These are phyloP conservation scores for Debaryomyces tyrocola DNA, from an alignment of 805 yeast genomes.

Conservation along the genomic window DNA sequence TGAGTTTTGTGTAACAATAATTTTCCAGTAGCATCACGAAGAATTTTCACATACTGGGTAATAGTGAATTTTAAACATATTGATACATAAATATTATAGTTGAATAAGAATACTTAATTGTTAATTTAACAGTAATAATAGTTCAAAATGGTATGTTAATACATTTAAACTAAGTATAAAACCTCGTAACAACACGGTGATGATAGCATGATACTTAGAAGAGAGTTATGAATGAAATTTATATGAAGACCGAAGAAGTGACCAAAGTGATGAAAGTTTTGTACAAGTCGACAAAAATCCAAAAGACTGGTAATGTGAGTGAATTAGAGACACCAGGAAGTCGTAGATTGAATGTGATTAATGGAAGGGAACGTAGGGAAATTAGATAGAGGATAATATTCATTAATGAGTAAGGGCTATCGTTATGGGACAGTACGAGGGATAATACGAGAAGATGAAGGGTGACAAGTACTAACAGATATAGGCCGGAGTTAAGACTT, in stretches of 20 bases:
- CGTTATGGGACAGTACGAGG: no score
- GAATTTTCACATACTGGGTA: neutral
- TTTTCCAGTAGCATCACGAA: neutral
- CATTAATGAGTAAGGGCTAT: no score
- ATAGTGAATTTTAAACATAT: neutral
- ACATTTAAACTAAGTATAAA: neutral
- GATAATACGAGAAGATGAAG: neutral
- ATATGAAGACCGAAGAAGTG: no score
- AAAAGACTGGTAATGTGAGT: no score
- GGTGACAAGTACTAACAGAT: constrained; percentile 6
- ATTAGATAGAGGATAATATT: no score
- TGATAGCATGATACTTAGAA: neutral
- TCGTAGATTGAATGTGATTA: no score
- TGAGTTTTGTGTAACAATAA: neutral
- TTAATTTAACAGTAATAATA: constrained; percentile 6
- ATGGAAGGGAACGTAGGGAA: no score
- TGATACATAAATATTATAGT: neutral
- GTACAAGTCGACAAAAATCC: no score
- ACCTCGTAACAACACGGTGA: no score
- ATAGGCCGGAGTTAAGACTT: constrained; percentile 89
- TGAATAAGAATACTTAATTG: neutral
- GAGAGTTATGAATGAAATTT: neutral
- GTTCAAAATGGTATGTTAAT: constrained; percentile 7
- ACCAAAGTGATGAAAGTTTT: no score
- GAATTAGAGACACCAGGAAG: no score